phyloP scores from a whole-genome alignment of 139 green algal genomes.

The Chlorella sp. region DNA sequence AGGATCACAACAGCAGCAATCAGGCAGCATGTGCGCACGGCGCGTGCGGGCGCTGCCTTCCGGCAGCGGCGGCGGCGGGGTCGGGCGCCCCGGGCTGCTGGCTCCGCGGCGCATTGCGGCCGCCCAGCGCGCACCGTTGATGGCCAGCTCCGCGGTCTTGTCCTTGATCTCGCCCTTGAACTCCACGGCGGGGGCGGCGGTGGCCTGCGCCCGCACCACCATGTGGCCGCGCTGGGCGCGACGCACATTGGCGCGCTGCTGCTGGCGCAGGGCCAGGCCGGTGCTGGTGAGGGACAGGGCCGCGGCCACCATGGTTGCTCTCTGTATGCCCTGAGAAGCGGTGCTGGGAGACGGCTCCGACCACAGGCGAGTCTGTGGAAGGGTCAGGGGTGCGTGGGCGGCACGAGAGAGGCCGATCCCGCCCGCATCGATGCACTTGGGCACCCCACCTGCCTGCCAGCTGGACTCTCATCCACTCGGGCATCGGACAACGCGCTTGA shows the following conservation, averaged over 20 bases:
- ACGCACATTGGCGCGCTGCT: conserved; percentile 8
- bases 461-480: too few relatives aligned
- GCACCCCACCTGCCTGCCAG: too few relatives aligned
- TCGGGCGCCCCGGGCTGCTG: background rate
- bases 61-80: background rate
- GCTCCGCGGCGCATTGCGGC: background rate
- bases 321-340: too few relatives aligned
- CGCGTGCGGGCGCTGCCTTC: background rate
- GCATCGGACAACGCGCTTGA: too few relatives aligned
- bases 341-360: too few relatives aligned
- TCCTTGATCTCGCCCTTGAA: conserved; percentile 30
- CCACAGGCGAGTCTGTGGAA: too few relatives aligned
- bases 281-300: background rate
- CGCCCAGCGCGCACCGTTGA: conserved; percentile 38
- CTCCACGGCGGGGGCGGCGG: background rate
- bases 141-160: conserved; percentile 48
- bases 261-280: conserved; percentile 8
- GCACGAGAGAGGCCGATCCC: too few relatives aligned
- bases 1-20: background rate
- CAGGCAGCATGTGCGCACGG: background rate
- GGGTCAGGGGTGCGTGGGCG: too few relatives aligned
- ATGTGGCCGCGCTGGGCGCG: background rate
- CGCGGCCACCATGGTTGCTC: too few relatives aligned
- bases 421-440: too few relatives aligned
- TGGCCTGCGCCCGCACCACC: conserved; percentile 3